Conservation (phyloP, 2,329 filamentous ascomycete genomes). For the Alternaria gansuensis region DNA sequence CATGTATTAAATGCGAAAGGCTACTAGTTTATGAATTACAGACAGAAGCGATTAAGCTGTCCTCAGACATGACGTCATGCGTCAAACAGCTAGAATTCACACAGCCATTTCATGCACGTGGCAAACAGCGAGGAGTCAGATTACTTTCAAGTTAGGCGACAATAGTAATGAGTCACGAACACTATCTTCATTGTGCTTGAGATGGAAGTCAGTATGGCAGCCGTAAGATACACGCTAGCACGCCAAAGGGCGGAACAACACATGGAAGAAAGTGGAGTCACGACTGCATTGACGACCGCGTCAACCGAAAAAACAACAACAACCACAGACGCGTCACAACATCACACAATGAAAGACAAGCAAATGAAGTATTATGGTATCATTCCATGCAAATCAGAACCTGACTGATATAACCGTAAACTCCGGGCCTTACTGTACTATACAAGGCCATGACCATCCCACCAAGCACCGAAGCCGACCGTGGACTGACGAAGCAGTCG, state of each 20-base stretch:
- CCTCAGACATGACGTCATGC: neutral
- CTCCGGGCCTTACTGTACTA: conserved; percentile 44
- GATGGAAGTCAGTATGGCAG: conserved; percentile 3
- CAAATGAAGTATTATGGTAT: conserved; percentile 44
- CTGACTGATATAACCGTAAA: conserved; percentile 45
- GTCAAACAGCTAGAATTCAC: neutral
- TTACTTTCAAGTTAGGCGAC: neutral
- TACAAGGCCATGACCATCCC: conserved; percentile 49
- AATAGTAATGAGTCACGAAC: neutral
- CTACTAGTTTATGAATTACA: too few species aligned
- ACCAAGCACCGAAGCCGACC: conserved; percentile 67
- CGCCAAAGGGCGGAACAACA: neutral
- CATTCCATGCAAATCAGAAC: conserved; percentile 45
- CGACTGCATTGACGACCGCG: neutral
- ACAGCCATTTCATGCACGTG: neutral
- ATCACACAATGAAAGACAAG: conserved; percentile 13
- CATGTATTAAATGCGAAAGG: accelerated
- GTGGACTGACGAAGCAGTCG: conserved; percentile 51
- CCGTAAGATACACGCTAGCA: neutral
- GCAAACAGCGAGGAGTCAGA: neutral
- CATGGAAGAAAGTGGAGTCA: neutral
- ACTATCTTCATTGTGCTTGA: neutral
- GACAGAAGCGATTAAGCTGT: too few species aligned
- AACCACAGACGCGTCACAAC: conserved; percentile 8
- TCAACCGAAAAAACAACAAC: neutral